Evolutionary conservation across 2,329 filamentous ascomycete species (phyloP).

Genomic region (Diaporthe ilicicola): DNA sequence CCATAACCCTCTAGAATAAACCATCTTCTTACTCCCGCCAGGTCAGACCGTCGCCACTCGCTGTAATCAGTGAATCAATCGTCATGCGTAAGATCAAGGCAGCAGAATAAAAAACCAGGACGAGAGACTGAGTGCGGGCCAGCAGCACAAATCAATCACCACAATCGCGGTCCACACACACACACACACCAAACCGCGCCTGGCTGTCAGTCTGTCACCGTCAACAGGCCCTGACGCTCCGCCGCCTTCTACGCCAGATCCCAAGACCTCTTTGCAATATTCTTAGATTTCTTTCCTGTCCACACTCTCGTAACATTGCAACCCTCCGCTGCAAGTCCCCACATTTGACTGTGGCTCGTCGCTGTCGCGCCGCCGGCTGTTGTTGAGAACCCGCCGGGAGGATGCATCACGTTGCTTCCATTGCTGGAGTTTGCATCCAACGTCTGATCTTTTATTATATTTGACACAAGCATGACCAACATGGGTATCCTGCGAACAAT

Average conservation of each 20-base stretch:
- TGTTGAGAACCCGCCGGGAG: neutral
- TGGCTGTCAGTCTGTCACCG: neutral
- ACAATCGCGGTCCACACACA: neutral
- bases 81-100: neutral
- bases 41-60: neutral
- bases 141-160: neutral
- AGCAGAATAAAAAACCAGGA: neutral
- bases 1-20: neutral
- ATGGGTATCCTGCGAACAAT: slow-evolving; percentile 5
- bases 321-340: neutral
- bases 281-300: neutral
- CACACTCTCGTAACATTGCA: neutral
- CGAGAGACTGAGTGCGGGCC: neutral
- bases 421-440: no score
- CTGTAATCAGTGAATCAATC: neutral
- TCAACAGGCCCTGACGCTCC: slow-evolving; percentile 7
- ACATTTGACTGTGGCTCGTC: neutral
- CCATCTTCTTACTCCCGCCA: neutral
- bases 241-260: slow-evolving; percentile 6
- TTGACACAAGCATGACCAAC: neutral
- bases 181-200: neutral
- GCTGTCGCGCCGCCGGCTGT: neutral
- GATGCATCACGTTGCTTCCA: no score
- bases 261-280: slow-evolving; percentile 11
- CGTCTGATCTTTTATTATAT: neutral